Evolutionary conservation across 225 moss, liverwort and hornwort genomes (phyloP).

Genomic region (Lunularia cruciata): DNA sequence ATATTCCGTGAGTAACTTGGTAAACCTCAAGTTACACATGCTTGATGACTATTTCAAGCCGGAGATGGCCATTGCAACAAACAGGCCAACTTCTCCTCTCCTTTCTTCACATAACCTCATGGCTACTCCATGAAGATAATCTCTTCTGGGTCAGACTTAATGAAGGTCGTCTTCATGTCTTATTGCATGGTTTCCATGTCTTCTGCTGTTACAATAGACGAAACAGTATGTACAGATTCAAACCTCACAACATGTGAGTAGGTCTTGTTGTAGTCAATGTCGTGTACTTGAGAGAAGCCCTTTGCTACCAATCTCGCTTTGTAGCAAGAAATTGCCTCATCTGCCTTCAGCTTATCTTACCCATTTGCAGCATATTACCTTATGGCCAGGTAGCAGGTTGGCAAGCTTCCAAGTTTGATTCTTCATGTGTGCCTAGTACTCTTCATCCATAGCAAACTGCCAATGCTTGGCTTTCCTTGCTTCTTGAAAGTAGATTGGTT

Average conservation of each 20-base stretch:
- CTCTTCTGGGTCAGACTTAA: not conserved
- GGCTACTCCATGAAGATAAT: slow-evolving; percentile 24
- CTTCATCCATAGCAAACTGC: not conserved
- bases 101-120: not conserved
- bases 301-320: slow-evolving; percentile 20
- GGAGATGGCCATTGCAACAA: not conserved
- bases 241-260: slow-evolving; percentile 9
- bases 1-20: not conserved
- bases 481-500: no score
- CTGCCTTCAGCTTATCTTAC: not conserved
- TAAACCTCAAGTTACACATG: not conserved
- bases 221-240: not conserved
- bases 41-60: slow-evolving; percentile 7
- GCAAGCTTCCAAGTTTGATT: not conserved
- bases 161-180: slow-evolving; percentile 15
- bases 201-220: not conserved
- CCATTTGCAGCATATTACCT: slow-evolving; percentile 12
- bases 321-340: not conserved
- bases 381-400: not conserved
- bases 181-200: slow-evolving; percentile 11
- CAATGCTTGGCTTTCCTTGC: not conserved
- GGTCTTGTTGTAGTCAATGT: not conserved
- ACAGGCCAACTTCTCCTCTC: not conserved
- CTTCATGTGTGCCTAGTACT: no score
- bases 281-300: not conserved